A percentile compares a stretch with the other conserved stretches of the same genome.
These are phyloP conservation scores for Solanum clarkiae DNA, from an alignment of 257 asterid genomes.

Conservation along the genomic window DNA sequence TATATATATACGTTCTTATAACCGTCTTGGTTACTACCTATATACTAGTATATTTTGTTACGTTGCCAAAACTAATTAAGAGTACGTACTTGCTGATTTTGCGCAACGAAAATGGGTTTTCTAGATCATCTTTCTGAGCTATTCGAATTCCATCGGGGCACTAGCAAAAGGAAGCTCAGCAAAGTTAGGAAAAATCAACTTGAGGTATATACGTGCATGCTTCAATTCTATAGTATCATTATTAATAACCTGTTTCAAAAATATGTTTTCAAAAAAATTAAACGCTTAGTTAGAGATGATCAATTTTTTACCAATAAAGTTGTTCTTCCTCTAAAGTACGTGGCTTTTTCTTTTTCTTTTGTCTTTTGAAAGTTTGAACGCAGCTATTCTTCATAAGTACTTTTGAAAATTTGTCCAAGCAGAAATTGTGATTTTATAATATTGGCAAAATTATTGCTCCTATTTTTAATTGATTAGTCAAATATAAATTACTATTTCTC, in stretches of 20 bases:
- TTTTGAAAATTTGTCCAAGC: neutral
- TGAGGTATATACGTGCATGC: conserved; percentile 6
- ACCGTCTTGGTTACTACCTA: neutral
- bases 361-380: neutral
- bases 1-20: neutral
- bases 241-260: neutral
- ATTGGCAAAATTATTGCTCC: neutral
- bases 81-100: neutral
- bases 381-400: neutral
- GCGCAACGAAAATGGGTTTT: conserved; percentile 5
- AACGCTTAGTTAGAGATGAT: neutral
- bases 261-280: neutral
- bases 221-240: neutral
- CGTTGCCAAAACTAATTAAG: neutral
- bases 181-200: conserved; percentile 16
- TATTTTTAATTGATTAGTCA: neutral
- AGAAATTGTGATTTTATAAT: neutral
- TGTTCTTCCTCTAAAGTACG: no score
- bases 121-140: conserved; percentile 12
- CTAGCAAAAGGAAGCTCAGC: conserved; percentile 16
- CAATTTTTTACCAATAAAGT: neutral
- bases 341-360: neutral
- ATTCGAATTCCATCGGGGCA: conserved; percentile 4
- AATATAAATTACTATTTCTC: no score
- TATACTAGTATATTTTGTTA: neutral